Conservation (phyloP, 345 rosid species). For the Euphorbia tirucalli region DNA sequence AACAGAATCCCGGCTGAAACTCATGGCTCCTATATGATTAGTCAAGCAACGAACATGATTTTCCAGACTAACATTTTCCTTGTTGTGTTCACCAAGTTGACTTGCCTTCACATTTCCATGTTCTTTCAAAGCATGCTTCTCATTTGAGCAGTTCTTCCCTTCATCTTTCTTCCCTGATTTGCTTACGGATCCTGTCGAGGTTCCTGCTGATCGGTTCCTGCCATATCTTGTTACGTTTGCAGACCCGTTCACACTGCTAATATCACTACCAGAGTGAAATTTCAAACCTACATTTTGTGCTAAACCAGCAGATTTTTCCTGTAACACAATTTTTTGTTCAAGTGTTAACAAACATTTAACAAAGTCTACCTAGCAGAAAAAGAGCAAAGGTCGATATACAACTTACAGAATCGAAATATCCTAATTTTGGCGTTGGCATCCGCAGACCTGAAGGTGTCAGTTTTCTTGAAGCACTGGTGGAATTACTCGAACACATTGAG, state of each 20-base stretch:
- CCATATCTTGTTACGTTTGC: conserved; percentile 12
- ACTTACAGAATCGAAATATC: conserved; percentile 48
- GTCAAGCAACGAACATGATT: conserved; percentile 30
- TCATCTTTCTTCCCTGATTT: conserved; percentile 5
- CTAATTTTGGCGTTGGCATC: conserved; percentile 47
- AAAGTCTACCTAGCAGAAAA: not conserved
- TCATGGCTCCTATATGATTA: conserved; percentile 23
- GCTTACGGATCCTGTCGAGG: not conserved
- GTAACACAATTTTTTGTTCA: not conserved
- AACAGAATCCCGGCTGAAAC: conserved; percentile 10
- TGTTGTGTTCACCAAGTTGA: conserved; percentile 10
- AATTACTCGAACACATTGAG: too few relatives aligned
- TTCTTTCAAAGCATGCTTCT: conserved; percentile 21
- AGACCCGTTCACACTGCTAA: conserved; percentile 15
- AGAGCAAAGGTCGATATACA: not conserved
- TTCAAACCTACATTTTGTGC: conserved; percentile 21
- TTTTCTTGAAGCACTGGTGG: conserved; percentile 11
- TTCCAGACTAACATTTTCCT: conserved; percentile 30
- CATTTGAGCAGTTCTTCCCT: not conserved
- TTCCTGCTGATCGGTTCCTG: conserved; percentile 31
- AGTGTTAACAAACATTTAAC: not conserved
- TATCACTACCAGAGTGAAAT: conserved; percentile 26
- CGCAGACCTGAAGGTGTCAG: conserved; percentile 39
- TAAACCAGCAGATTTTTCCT: conserved; percentile 24
- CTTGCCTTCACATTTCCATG: not conserved